Evolutionary conservation across 2,329 filamentous ascomycete species (phyloP).

Genomic region (Hansfordia pulvinata): DNA sequence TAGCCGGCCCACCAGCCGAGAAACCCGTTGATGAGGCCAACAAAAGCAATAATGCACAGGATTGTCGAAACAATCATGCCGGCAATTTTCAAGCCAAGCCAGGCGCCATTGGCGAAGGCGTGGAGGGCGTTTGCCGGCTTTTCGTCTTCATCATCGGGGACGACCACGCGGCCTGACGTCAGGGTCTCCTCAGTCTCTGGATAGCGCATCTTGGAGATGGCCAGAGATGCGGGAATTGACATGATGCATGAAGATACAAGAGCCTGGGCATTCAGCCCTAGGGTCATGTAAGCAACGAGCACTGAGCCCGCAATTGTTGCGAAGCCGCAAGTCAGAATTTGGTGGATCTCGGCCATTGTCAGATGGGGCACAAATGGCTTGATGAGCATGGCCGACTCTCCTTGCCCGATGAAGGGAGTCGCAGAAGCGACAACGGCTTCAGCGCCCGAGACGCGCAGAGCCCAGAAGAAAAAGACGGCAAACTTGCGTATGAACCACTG

Average conservation of each 20-base stretch:
- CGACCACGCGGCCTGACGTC: slow-evolving; percentile 66
- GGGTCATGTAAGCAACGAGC: slow-evolving; percentile 69
- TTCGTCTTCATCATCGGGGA: slow-evolving; percentile 68
- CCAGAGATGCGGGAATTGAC: slow-evolving; percentile 84
- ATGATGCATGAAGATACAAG: slow-evolving; percentile 88
- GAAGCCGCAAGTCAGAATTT: slow-evolving; percentile 86
- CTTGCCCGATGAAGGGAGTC: slow-evolving; percentile 88
- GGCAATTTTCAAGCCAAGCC: slow-evolving; percentile 63
- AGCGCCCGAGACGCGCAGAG: slow-evolving; percentile 72
- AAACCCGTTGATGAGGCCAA: slow-evolving; percentile 53
- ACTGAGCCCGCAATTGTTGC: slow-evolving; percentile 86
- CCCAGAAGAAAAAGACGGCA: slow-evolving; percentile 85
- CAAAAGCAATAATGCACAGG: slow-evolving; percentile 59
- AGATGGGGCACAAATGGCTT: slow-evolving; percentile 75
- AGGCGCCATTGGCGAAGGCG: slow-evolving; percentile 61
- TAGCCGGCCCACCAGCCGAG: slow-evolving; percentile 64
- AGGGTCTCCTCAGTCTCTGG: slow-evolving; percentile 80
- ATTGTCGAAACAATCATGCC: slow-evolving; percentile 62
- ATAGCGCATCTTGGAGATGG: slow-evolving; percentile 79
- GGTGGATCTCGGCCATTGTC: slow-evolving; percentile 78
- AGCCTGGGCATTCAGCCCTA: slow-evolving; percentile 74
- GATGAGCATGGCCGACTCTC: slow-evolving; percentile 88
- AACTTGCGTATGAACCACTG: slow-evolving; percentile 89
- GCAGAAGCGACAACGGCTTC: slow-evolving; percentile 90
- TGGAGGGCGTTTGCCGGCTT: slow-evolving; percentile 67